Evolutionary conservation across 768 basidiomycete species (phyloP), one percentile per base, ranked within the genome.

Genomic region (Macrolepiota dolichaula): DNA sequence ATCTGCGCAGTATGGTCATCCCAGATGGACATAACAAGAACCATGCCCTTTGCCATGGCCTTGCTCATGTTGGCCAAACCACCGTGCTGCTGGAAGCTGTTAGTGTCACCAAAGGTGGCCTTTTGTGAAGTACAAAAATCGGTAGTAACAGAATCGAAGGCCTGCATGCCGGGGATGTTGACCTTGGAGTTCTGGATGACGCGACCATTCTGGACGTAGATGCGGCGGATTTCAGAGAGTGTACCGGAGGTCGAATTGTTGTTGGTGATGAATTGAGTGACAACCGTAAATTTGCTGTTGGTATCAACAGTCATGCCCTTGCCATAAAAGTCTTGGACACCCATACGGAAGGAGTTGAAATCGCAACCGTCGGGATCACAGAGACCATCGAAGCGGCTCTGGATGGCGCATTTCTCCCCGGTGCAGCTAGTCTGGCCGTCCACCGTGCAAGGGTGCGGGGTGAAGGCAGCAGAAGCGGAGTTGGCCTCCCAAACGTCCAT

Each of bases 401-500:
- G 53, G 64, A 65, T 69, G 53, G 68, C 67, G 56, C 76, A 77
- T 19, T 71, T 64, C 44, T 63, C 66, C 29, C 75, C 75, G 22
- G 61, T 46, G 72, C 78, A 81, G 42, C 65, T 67, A 17, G 68
- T 71, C 63, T 69, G 76, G 40, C 73, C 75, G 49, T 57, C 52
- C 53, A 66, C 67, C 46, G 64, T 66, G 72, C 76, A 79, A 15
- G 70, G 68, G 66, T 78, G 77, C 40, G 78, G 74, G 32, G 79
- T 78, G 69, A 65, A 74, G 19, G 78, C 78, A 17, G 74, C 67
- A 27, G 79, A 70, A 63, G 71, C 66, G 52, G 69, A 70, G 74
- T 79, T 79, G 62, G 78, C 78, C 63, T 79, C 78, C 78, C 78
- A 79, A 60, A 79, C 69, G 60, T 79, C 78, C 78, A 79, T 79